phyloP scores from a whole-genome alignment of 2,329 filamentous ascomycete species.

The Graphilbum sp. region DNA sequence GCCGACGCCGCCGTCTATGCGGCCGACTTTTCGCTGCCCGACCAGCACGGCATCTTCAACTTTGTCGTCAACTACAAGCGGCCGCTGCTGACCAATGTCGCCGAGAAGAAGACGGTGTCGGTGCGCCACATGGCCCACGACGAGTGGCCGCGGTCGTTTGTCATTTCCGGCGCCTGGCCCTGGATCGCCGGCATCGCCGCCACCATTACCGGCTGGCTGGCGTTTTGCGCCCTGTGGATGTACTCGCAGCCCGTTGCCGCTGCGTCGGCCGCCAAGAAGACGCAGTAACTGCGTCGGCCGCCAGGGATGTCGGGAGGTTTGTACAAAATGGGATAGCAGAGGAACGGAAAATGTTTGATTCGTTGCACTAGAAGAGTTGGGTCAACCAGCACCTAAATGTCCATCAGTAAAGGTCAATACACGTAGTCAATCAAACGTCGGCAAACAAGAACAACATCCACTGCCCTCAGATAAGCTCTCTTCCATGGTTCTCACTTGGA shows the following conservation, averaged over 20 bases:
- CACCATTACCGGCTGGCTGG: conserved; percentile 70
- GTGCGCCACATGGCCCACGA: conserved; percentile 95
- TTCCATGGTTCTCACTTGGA: conserved; percentile 21
- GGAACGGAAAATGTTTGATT: too few relatives aligned
- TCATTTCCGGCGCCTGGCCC: conserved; percentile 81
- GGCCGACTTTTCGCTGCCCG: conserved; percentile 65
- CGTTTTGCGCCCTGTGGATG: conserved; percentile 78
- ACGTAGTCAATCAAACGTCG: too few relatives aligned
- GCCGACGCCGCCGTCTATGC: conserved; percentile 57
- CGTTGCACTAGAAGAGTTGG: too few relatives aligned
- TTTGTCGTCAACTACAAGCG: conserved; percentile 96
- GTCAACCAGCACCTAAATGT: too few relatives aligned
- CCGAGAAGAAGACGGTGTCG: conserved; percentile 89
- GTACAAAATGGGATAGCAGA: conserved; percentile 1
- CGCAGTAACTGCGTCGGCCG: conserved; percentile 20
- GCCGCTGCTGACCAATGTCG: conserved; percentile 73
- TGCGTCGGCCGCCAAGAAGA: conserved; percentile 26
- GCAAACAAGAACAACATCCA: too few relatives aligned
- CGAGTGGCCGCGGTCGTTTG: conserved; percentile 84
- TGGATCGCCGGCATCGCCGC: conserved; percentile 82
- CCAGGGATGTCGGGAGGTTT: conserved; percentile 24
- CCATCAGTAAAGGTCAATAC: too few relatives aligned
- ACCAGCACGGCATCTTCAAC: conserved; percentile 98
- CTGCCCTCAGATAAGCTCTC: conserved; percentile 28
- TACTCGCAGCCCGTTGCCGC: conserved; percentile 38